phyloP scores from a whole-genome alignment of 176 grass and related monocot species.

The Zea luxurians region DNA sequence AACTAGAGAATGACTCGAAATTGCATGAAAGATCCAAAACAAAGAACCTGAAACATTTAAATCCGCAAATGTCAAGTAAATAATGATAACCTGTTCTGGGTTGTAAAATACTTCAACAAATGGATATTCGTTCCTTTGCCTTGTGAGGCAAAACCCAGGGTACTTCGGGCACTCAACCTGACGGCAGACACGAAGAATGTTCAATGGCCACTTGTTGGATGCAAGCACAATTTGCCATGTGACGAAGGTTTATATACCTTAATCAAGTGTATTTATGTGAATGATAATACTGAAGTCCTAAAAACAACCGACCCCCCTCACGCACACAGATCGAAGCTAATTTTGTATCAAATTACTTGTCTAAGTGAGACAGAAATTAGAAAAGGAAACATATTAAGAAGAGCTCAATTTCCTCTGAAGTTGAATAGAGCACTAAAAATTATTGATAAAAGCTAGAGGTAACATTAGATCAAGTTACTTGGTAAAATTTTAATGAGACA shows the following conservation, averaged over 20 bases:
- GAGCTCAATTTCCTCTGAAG: background rate
- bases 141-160: slow-evolving; percentile 89
- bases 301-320: background rate
- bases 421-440: background rate
- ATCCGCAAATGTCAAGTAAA: slow-evolving; percentile 5
- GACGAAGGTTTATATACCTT: background rate
- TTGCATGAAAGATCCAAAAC: background rate
- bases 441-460: background rate
- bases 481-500: slow-evolving; percentile 13
- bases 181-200: slow-evolving; percentile 2
- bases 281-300: background rate
- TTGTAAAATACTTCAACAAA: slow-evolving; percentile 97
- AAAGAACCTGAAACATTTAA: slow-evolving; percentile 20
- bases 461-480: background rate
- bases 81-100: slow-evolving; percentile 70
- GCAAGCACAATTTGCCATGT: background rate
- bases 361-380: background rate
- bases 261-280: background rate
- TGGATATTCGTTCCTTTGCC: slow-evolving; percentile 88
- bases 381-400: background rate
- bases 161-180: slow-evolving; percentile 98
- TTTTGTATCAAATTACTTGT: background rate
- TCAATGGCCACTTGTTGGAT: background rate
- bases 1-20: background rate
- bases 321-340: background rate